Percentiles rank a stretch among this genome's conserved stretches.
Conservation (phyloP, 805 yeast genomes). For the Lipomyces yamanashiensis region DNA sequence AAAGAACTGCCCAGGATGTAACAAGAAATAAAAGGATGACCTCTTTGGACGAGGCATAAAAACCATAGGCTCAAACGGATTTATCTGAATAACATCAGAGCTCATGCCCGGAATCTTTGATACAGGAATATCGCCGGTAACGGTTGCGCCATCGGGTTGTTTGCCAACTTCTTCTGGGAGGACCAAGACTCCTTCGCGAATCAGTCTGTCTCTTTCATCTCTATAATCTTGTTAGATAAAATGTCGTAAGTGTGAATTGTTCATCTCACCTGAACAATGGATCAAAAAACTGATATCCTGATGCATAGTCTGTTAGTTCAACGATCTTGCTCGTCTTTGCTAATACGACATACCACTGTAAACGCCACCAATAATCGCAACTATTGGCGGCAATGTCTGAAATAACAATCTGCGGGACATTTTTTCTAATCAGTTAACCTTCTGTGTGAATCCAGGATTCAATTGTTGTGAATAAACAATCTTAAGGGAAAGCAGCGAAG, state of each 20-base stretch:
- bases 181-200: constrained; percentile 23
- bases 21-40: constrained; percentile 6
- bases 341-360: constrained; percentile 20
- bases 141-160: constrained; percentile 13
- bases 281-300: constrained; percentile 27
- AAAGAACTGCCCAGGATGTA: constrained; percentile 16
- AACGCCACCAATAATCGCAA: constrained; percentile 25
- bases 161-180: constrained; percentile 17
- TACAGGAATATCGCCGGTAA: constrained; percentile 15
- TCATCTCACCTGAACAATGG: constrained; percentile 23
- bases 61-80: constrained; percentile 19
- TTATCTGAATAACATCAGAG: constrained; percentile 7
- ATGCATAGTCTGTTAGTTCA: not conserved
- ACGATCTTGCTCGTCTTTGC: not conserved
- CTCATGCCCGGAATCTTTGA: not conserved
- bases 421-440: not conserved
- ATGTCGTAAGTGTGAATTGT: not conserved
- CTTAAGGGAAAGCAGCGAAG: not conserved
- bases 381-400: constrained; percentile 14
- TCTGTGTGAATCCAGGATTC: not conserved
- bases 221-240: not conserved
- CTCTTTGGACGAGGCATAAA: not conserved
- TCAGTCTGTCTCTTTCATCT: constrained; percentile 24
- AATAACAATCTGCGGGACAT: constrained; percentile 25
- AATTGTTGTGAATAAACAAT: not conserved